phyloP scores from a whole-genome alignment of 2,329 filamentous ascomycete genomes.

The Neurospora sp. region DNA sequence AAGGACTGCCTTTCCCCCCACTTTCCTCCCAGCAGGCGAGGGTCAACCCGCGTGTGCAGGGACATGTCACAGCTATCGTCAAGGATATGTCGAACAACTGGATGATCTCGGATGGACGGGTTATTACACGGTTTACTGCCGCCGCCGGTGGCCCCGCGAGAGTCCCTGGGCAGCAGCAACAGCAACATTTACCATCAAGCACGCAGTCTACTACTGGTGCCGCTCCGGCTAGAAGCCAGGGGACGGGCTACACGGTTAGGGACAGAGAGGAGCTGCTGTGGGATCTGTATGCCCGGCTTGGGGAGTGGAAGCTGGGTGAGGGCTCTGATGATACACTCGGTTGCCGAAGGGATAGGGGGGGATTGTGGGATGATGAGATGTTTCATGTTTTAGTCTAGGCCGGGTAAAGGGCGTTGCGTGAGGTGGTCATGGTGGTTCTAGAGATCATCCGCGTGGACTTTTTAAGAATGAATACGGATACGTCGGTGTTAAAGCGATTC shows the following conservation, averaged over 20 bases:
- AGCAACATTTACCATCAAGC: neutral
- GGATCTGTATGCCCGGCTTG: constrained; percentile 23
- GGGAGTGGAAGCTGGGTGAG: constrained; percentile 22
- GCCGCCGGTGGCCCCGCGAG: neutral
- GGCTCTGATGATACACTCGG: neutral
- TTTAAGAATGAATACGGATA: neutral
- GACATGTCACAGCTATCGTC: neutral
- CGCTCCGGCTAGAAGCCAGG: constrained; percentile 4
- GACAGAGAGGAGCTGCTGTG: constrained; percentile 20
- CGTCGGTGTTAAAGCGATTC: neutral
- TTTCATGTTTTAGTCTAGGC: neutral
- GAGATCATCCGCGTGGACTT: neutral
- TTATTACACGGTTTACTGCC: neutral
- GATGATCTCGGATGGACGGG: neutral
- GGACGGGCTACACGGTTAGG: constrained; percentile 22
- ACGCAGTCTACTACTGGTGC: neutral
- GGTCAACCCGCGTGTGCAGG: neutral
- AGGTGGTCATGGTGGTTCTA: neutral
- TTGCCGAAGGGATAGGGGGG: neutral
- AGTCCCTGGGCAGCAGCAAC: neutral
- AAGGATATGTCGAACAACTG: neutral
- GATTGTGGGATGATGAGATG: neutral
- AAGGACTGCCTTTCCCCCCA: neutral
- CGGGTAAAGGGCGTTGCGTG: neutral
- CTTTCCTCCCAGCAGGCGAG: neutral